Conservation (phyloP, 371 early-diverging fungal genomes). For the Quaeritorhiza haematococci region DNA sequence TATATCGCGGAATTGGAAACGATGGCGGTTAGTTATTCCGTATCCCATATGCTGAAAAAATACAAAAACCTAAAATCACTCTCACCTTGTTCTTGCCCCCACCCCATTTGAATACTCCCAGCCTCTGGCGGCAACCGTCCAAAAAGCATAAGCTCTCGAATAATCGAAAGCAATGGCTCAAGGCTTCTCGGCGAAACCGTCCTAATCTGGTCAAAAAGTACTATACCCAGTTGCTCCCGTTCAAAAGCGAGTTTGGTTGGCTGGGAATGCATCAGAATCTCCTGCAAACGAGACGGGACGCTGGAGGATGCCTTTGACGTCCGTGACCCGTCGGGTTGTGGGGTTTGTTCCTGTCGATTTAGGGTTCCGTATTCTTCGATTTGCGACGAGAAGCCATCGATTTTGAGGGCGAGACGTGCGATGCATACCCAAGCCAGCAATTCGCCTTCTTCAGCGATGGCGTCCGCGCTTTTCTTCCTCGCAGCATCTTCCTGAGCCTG, state of each 20-base stretch:
- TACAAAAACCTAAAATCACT: too few relatives aligned
- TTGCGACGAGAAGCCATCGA: slow-evolving; percentile 8
- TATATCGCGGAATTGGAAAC: not conserved
- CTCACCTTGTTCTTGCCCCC: too few relatives aligned
- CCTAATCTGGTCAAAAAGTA: slow-evolving; percentile 29
- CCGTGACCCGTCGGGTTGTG: not conserved
- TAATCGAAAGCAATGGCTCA: too few relatives aligned
- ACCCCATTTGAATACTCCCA: too few relatives aligned
- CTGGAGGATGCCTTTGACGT: not conserved
- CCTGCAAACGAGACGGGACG: slow-evolving; percentile 5
- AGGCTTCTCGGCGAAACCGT: slow-evolving; percentile 17
- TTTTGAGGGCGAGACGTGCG: slow-evolving; percentile 11
- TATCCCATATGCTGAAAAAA: not conserved
- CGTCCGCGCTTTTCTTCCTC: too few relatives aligned
- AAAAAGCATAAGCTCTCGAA: slow-evolving; percentile 21
- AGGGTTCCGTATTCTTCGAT: not conserved
- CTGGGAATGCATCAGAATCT: slow-evolving; percentile 20
- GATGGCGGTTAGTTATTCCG: not conserved
- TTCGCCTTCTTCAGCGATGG: too few relatives aligned
- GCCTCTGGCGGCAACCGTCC: too few relatives aligned
- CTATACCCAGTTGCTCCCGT: slow-evolving; percentile 20
- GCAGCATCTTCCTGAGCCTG: slow-evolving; percentile 4
- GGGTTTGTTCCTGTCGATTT: not conserved
- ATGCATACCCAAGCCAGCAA: slow-evolving; percentile 25
- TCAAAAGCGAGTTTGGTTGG: slow-evolving; percentile 5